A percentile compares a stretch with the other conserved stretches of the same genome.
Conservation (phyloP, 2,329 filamentous ascomycete species). For the Chlorencoelia australis region DNA sequence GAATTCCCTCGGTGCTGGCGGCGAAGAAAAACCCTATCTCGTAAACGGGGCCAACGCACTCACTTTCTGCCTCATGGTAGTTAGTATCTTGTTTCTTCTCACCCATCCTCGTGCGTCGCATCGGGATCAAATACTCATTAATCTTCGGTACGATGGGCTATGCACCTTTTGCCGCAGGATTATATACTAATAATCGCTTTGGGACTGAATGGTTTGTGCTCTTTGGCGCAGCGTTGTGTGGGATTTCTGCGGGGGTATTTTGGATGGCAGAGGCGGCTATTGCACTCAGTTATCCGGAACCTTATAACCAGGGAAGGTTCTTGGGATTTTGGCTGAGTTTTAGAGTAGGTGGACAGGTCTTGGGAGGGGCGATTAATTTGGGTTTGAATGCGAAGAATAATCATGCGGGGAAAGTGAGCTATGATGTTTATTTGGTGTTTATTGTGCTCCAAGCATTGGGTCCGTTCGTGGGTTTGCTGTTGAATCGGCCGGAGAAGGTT, state of each 20-base stretch:
- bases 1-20: constrained; percentile 64
- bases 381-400: constrained; percentile 50
- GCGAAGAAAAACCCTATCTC: constrained; percentile 51
- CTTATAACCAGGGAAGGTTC: constrained; percentile 53
- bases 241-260: constrained; percentile 50
- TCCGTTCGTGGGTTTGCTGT: constrained; percentile 52
- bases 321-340: constrained; percentile 58
- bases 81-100: constrained; percentile 60
- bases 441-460: constrained; percentile 59
- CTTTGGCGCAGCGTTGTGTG: constrained; percentile 33
- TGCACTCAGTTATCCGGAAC: constrained; percentile 62
- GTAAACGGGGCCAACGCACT: constrained; percentile 60
- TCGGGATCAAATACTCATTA: constrained; percentile 61
- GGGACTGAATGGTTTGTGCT: constrained; percentile 60
- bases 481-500: constrained; percentile 51
- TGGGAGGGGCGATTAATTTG: constrained; percentile 63
- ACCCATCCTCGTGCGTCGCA: constrained; percentile 51
- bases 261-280: constrained; percentile 70
- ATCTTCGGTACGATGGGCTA: constrained; percentile 66
- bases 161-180: constrained; percentile 58
- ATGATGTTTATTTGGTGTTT: constrained; percentile 59
- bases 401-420: constrained; percentile 54
- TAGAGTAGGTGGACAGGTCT: constrained; percentile 52
- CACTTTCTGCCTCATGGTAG: constrained; percentile 63
- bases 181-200: constrained; percentile 64